These are phyloP conservation scores for Micractinium conductrix DNA, from an alignment of 139 green algal species.

Conservation along the genomic window DNA sequence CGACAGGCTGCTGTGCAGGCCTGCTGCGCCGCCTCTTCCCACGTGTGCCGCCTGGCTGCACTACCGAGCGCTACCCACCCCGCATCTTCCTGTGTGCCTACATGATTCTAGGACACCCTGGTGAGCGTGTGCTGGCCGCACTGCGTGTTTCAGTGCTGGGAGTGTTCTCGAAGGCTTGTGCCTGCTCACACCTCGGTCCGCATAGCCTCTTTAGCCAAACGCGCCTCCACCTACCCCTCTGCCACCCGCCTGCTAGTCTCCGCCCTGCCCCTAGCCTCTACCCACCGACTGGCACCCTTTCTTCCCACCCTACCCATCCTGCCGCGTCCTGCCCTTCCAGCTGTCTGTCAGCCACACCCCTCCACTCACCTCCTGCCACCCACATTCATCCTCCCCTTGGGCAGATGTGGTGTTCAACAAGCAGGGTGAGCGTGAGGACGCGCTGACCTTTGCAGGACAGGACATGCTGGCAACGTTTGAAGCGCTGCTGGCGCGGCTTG, in stretches of 20 bases:
- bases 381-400: neutral
- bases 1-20: neutral
- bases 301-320: too few species aligned
- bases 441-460: slow-evolving; percentile 54
- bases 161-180: neutral
- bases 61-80: slow-evolving; percentile 78
- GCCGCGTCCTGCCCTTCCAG: too few species aligned
- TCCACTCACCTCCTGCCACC: neutral
- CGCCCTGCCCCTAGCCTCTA: too few species aligned
- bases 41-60: neutral
- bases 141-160: neutral
- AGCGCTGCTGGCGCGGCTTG: slow-evolving; percentile 55
- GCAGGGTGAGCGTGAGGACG: slow-evolving; percentile 61
- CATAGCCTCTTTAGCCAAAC: too few species aligned
- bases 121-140: neutral
- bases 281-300: too few species aligned
- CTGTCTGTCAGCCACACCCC: neutral
- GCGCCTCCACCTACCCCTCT: too few species aligned
- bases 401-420: slow-evolving; percentile 54
- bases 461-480: slow-evolving; percentile 77
- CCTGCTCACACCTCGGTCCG: too few species aligned
- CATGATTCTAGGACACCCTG: slow-evolving; percentile 87
- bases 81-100: slow-evolving; percentile 89
- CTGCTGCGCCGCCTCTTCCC: slow-evolving; percentile 61
- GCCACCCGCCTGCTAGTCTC: too few species aligned